Evolutionary conservation across 208 protist genomes (phyloP), one percentile per base, ranked within the genome.

Genomic region (Leishmania martiniquensis): DNA sequence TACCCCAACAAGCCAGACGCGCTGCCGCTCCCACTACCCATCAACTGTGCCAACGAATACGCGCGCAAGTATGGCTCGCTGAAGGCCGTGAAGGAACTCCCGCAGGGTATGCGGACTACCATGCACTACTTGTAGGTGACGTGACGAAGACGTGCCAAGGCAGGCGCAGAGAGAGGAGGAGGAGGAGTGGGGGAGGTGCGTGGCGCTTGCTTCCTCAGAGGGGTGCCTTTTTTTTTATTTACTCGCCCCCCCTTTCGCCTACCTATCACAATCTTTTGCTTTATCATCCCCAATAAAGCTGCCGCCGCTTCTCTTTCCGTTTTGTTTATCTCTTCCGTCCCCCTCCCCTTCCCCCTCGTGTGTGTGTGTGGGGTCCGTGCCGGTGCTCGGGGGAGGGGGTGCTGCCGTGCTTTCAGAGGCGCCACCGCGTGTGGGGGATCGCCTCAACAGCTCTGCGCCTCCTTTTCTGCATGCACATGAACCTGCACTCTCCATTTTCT

Each of bases 1-100:
- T 91, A 90, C 80, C 87, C 87, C n/a, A 91, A 91, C 82, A 93
- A 93, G 79, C 80, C 87, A 22, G 87, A 91, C 72, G 80, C 78
- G 7, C 82, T 93, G 59, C 89, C 89, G 25, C 59, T 87, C n/a
- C 89, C 87, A 57, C 72, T 93, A 13, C 89, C 87, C 25, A 82
- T 93, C 68, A 91, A 90, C 54, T 93, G 89, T 70, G 85, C 89
- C 55, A 47, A 77, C 44, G 87, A 91, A 74, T 93, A 93, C 74
- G 80, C 87, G 13, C 75, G 81, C 29, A 91, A 91, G 82, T 91
- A 84, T 70, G 66, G 72, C 22, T 75, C 39, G 32, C 78, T 90
- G 66, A 65, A 75, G 42, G 47, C 60, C 17, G 73, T 91, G 37
- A 44, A 80, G 75, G 72, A 72, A 47, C 75, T 91, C 25, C 79